Evolutionary conservation across 345 rosid species (phyloP).

Genomic region (Boechera divaricarpa): DNA sequence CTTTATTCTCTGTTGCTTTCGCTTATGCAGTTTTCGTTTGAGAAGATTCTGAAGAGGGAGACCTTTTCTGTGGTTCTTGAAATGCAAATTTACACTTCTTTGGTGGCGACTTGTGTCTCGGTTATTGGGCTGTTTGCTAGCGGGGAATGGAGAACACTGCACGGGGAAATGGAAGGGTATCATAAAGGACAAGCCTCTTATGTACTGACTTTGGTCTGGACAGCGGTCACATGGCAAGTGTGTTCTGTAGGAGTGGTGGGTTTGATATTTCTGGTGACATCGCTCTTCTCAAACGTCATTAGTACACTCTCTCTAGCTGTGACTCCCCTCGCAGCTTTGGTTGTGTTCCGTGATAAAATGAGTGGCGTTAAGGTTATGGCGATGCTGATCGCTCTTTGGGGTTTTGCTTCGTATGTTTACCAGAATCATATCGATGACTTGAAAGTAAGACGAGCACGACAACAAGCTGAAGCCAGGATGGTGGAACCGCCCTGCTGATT

Average conservation of each 20-base stretch:
- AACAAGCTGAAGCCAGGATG: constrained; percentile 15
- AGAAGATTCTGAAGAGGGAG: constrained; percentile 56
- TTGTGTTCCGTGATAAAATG: constrained; percentile 50
- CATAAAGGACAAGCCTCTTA: constrained; percentile 44
- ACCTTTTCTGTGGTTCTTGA: constrained; percentile 51
- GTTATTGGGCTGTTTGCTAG: constrained; percentile 50
- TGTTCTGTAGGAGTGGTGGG: constrained; percentile 52
- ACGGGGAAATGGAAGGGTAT: constrained; percentile 51
- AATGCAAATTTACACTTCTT: constrained; percentile 60
- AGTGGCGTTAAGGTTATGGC: constrained; percentile 46
- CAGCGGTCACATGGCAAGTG: constrained; percentile 53
- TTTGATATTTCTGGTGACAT: constrained; percentile 49
- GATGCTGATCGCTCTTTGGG: constrained; percentile 53
- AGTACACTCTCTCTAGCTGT: constrained; percentile 45
- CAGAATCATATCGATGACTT: constrained; percentile 51
- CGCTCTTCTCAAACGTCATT: constrained; percentile 55
- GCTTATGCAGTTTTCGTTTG: constrained; percentile 77
- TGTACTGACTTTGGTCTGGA: constrained; percentile 48
- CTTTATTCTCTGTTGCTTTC: constrained; percentile 83
- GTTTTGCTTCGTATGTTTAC: constrained; percentile 54
- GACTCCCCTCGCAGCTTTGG: constrained; percentile 45
- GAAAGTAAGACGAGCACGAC: constrained; percentile 52
- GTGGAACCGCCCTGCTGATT: constrained; percentile 22
- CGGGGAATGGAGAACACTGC: constrained; percentile 48
- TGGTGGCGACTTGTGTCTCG: constrained; percentile 47